Evolutionary conservation across 768 basidiomycete genomes (phyloP).

Genomic region (Tephrocybe sp.): DNA sequence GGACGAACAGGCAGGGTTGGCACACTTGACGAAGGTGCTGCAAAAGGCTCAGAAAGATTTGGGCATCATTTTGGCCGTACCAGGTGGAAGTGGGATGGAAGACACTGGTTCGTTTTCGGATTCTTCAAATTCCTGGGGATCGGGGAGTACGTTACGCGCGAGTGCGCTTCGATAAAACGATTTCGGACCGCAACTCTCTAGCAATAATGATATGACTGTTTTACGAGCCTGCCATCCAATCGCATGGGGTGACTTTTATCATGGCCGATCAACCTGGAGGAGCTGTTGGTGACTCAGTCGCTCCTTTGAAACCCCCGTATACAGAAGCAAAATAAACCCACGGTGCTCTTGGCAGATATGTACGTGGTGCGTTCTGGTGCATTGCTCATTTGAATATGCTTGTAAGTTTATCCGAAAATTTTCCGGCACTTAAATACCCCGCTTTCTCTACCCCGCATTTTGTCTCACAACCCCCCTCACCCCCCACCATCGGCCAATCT

Average conservation of each 20-base stretch:
- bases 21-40: slow-evolving; percentile 75
- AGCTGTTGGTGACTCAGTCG: no score
- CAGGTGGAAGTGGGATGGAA: slow-evolving; percentile 19
- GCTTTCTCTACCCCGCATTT: no score
- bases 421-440: no score
- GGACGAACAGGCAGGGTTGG: slow-evolving; percentile 78
- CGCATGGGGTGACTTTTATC: background rate
- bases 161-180: slow-evolving; percentile 34
- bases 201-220: background rate
- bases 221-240: background rate
- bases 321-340: no score
- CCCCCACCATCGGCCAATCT: no score
- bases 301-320: no score
- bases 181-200: background rate
- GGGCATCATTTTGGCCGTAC: slow-evolving; percentile 55
- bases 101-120: slow-evolving; percentile 10
- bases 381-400: no score
- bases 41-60: slow-evolving; percentile 64
- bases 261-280: background rate
- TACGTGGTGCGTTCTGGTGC: no score
- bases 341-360: no score
- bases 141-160: slow-evolving; percentile 33
- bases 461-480: no score
- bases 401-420: no score
- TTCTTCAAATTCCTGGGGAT: slow-evolving; percentile 34